Conservation (phyloP, 805 yeast genomes). For the Ascoidea rubescens region DNA sequence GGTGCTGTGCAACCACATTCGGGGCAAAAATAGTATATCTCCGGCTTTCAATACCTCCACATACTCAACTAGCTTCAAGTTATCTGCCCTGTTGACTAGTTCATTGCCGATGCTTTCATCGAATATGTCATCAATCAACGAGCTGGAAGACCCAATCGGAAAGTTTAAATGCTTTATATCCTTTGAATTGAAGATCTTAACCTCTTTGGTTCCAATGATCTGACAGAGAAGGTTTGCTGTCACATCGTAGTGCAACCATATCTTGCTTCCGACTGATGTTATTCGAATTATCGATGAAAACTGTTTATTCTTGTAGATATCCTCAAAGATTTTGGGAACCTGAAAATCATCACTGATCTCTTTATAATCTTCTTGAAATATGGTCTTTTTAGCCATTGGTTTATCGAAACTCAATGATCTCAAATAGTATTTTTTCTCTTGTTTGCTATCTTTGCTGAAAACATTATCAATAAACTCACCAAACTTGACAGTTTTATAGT, state of each 20-base stretch:
- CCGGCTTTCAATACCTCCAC: conserved; percentile 21
- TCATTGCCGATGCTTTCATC: conserved; percentile 3
- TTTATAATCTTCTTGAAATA: conserved; percentile 18
- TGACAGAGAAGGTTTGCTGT: conserved; percentile 22
- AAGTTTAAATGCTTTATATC: conserved; percentile 17
- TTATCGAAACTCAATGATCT: conserved; percentile 16
- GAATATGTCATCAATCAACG: conserved; percentile 18
- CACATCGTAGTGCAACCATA: conserved; percentile 25
- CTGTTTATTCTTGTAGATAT: conserved; percentile 10
- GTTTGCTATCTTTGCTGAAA: conserved; percentile 1
- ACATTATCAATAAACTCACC: conserved; percentile 16
- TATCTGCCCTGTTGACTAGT: conserved; percentile 2
- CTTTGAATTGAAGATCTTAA: conserved; percentile 21
- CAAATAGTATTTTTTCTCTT: conserved; percentile 12
- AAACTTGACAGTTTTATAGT: conserved; percentile 16
- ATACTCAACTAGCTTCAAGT: conserved; percentile 14
- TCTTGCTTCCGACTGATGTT: conserved; percentile 18
- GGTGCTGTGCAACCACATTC: conserved; percentile 25
- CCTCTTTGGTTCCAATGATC: conserved; percentile 18
- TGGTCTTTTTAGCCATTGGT: conserved; percentile 18
- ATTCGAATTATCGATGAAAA: conserved; percentile 22
- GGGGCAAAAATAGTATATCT: conserved; percentile 22
- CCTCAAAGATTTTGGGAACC: conserved; percentile 14
- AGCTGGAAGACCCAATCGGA: conserved; percentile 19
- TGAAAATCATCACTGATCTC: conserved; percentile 16